Evolutionary conservation across 176 grass and related monocot species (phyloP), one percentile per base, ranked within the genome.

Genomic region (Oryza glaberrima): DNA sequence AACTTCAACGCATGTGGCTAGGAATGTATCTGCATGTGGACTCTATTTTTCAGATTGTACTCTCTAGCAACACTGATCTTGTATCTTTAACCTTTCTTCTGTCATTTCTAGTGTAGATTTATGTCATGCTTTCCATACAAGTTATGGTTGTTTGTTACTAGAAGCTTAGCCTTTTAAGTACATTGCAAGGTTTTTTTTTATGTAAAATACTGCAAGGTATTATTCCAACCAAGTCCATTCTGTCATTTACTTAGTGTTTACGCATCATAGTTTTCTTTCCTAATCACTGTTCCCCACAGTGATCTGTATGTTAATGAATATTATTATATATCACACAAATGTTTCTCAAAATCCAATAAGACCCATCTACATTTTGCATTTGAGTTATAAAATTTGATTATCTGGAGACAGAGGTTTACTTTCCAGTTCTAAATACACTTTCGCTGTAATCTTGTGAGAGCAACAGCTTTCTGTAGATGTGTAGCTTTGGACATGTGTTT

Each of bases 11-110:
- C 28, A 5, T 16, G 43, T 49, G 2, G 14, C 23, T 23, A 26
- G n/a, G 45, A 52, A 63, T 63, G 58, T 4, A 63, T 4, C 15
- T 75, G 46, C 15, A 75, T 75, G 7, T 28, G 28, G 60, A 73
- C 74, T 81, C 15, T 48, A 67, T 80, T 80, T 80, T 86, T 67
- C 7, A 79, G 22, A 38, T 66, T 73, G 54, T 30, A 64, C 12
- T 71, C 17, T 63, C 34, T 78, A 72, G 75, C 4, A 70, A 61
- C n/a, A 36, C 9, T 48, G 20, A 28, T n/a, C 15, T 34, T 34
- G 38, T 79, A 49, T 35, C 7, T 43, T 56, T 69, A 7, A 67
- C 38, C 12, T 41, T 67, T 51, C 41, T 82, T 19, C 11, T 72
- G 13, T 43, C 79, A 34, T 44, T 43, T 25, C 20, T 28, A n/a